Percentiles rank a stretch among this genome's conserved stretches.
These are phyloP conservation scores for Suillus bovinus DNA, from an alignment of 768 basidiomycete species.

Conservation along the genomic window DNA sequence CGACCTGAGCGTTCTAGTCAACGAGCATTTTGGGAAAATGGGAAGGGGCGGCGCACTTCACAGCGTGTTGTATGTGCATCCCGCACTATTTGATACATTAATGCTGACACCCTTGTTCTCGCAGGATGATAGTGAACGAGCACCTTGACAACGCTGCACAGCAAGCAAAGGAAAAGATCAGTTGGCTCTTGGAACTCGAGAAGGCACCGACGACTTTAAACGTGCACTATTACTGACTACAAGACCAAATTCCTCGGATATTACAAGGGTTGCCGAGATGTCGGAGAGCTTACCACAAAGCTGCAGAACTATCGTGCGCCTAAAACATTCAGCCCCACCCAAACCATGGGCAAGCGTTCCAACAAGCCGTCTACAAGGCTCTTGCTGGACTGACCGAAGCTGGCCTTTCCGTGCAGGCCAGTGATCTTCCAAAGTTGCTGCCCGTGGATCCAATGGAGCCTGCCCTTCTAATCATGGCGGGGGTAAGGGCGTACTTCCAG, in stretches of 20 bases:
- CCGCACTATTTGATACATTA: not conserved
- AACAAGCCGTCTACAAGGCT: conserved; percentile 32
- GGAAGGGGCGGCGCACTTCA: conserved; percentile 54
- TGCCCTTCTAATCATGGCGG: conserved; percentile 66
- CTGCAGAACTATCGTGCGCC: conserved; percentile 13
- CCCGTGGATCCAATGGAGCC: conserved; percentile 53
- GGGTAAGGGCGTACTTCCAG: conserved; percentile 74
- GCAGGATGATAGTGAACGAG: conserved; percentile 50
- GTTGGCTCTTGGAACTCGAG: conserved; percentile 53
- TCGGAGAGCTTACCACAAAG: conserved; percentile 10
- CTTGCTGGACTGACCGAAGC: conserved; percentile 12
- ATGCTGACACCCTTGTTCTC: not conserved
- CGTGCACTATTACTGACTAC: conserved; percentile 50
- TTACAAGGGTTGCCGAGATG: conserved; percentile 40
- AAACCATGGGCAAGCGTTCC: not conserved
- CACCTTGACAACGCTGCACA: conserved; percentile 47
- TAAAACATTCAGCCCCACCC: too few species aligned
- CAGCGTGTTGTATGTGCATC: conserved; percentile 31
- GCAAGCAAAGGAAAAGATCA: conserved; percentile 40
- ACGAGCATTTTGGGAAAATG: conserved; percentile 50
- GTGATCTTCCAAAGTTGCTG: conserved; percentile 51
- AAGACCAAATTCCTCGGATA: conserved; percentile 48
- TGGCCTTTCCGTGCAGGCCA: conserved; percentile 35
- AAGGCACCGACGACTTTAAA: conserved; percentile 52
- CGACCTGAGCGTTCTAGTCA: conserved; percentile 45